These are phyloP conservation scores for Fonsecaea pedrosoi DNA, from an alignment of 2,329 filamentous ascomycete genomes.

Conservation along the genomic window DNA sequence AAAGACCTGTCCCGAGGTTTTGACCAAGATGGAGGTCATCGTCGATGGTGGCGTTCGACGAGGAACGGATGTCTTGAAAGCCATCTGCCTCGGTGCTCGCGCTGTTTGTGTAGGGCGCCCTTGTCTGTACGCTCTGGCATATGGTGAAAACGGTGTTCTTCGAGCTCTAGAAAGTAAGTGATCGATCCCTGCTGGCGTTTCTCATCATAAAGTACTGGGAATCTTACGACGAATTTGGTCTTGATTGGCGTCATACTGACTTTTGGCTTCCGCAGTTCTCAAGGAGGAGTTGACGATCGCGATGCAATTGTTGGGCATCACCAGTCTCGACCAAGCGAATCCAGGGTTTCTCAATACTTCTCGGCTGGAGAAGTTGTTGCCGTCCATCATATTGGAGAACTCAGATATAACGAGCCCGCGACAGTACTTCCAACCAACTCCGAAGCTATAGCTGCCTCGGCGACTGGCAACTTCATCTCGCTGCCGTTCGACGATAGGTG, in stretches of 20 bases:
- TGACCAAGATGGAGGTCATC: constrained; percentile 56
- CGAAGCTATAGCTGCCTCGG: background rate
- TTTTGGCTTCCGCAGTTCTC: constrained; percentile 47
- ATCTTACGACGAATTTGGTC: background rate
- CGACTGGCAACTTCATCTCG: no score
- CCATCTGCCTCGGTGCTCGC: constrained; percentile 60
- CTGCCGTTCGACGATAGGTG: no score
- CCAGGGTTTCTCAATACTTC: constrained; percentile 65
- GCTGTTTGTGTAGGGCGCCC: constrained; percentile 62
- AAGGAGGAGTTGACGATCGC: constrained; percentile 69
- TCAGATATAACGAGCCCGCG: background rate
- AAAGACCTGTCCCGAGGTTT: constrained; percentile 52
- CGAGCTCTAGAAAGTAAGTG: constrained; percentile 59
- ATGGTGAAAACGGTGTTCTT: constrained; percentile 61
- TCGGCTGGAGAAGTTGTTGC: background rate
- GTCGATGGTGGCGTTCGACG: constrained; percentile 62
- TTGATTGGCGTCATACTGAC: background rate
- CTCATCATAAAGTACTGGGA: background rate
- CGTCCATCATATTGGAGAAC: background rate
- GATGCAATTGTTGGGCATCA: constrained; percentile 70
- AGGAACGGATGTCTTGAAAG: constrained; percentile 63
- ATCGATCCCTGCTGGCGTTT: background rate
- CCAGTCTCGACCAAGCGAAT: constrained; percentile 64
- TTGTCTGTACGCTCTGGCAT: constrained; percentile 60
- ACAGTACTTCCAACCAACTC: background rate